Evolutionary conservation across 2,329 filamentous ascomycete genomes (phyloP), one percentile per base, ranked within the genome.

Genomic region (Xylaria sp.): DNA sequence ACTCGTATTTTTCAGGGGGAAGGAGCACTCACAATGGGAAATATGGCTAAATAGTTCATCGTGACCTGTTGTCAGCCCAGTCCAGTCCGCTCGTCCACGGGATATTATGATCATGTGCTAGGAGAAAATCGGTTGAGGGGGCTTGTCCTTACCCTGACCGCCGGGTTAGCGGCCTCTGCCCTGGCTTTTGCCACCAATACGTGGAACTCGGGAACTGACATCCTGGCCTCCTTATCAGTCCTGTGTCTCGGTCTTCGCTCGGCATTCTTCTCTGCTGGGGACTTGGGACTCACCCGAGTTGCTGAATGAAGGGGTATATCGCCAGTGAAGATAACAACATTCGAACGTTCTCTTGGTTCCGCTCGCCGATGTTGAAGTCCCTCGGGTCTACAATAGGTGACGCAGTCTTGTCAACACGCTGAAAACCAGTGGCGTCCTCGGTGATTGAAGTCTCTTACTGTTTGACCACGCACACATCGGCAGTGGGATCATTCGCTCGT

Each of bases 381-480:
- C 79, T 77, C 53, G 76, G 69, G 60, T 80, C 83, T 86, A 59
- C 56, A 44, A 56, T 53, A 50, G 16, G 23, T 30, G 23, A 30
- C 23, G 23, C 8, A 30, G 50, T 51, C 60, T 60, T 66, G 60
- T 69, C 54, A 68, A 60, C 52, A 42, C 37, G 23, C 23, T 30
- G 23, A 30, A 42, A 42, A 42, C 37, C 8, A 35, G 54, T 49
- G 54, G 34, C 34, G 23, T 55, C 57, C 10, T 6, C 37, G 23
- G 42, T 51, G 7, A 42, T 55, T 30, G 13, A 44, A 34, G 63
- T 52, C 18, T 23, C 80, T 67, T 76, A 91, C 89, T 81, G 64
- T 71, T 83, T 18, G 86, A 79, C 89, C 89, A 92, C 35, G 77
- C 83, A 70, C 85, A 89, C 72, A 90, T 83, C 13, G 87, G 88